phyloP scores from a whole-genome alignment of 805 yeast species.

The Kurtzmaniella fragi region DNA sequence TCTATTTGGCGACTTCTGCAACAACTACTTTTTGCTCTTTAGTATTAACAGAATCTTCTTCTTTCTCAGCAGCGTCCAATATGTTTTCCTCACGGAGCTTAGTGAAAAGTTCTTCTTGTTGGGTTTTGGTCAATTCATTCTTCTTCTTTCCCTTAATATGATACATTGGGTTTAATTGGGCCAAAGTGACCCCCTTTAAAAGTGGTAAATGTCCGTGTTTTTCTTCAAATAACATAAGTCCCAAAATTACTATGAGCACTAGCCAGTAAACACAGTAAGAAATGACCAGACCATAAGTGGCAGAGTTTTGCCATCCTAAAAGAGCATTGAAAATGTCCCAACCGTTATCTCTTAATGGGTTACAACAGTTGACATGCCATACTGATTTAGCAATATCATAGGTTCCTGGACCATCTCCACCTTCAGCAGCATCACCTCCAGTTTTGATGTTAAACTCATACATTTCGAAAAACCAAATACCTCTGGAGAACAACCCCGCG shows the following conservation, averaged over 20 bases:
- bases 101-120: slow-evolving; percentile 49
- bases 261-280: slow-evolving; percentile 87
- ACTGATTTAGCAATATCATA: slow-evolving; percentile 74
- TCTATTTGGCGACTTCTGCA: too few species aligned
- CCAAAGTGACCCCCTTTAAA: slow-evolving; percentile 32
- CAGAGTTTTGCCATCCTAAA: slow-evolving; percentile 94
- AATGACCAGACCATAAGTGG: slow-evolving; percentile 82
- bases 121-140: slow-evolving; percentile 45
- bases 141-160: slow-evolving; percentile 30
- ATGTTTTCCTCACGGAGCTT: slow-evolving; percentile 13
- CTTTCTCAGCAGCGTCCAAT: slow-evolving; percentile 2
- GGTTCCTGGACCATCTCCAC: slow-evolving; percentile 89
- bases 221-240: slow-evolving; percentile 72
- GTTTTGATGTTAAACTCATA: slow-evolving; percentile 55
- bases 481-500: slow-evolving; percentile 88
- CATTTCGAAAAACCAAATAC: slow-evolving; percentile 80
- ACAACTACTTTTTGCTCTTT: too few species aligned
- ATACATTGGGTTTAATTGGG: slow-evolving; percentile 31
- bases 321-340: slow-evolving; percentile 94
- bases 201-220: slow-evolving; percentile 73
- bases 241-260: slow-evolving; percentile 47
- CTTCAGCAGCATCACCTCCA: slow-evolving; percentile 91
- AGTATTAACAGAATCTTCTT: too few species aligned
- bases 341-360: slow-evolving; percentile 83
- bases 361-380: slow-evolving; percentile 95